Evolutionary conservation across 2,329 filamentous ascomycete species (phyloP), one percentile per base, ranked within the genome.

Genomic region (Gnomoniopsis smithogilvyi): DNA sequence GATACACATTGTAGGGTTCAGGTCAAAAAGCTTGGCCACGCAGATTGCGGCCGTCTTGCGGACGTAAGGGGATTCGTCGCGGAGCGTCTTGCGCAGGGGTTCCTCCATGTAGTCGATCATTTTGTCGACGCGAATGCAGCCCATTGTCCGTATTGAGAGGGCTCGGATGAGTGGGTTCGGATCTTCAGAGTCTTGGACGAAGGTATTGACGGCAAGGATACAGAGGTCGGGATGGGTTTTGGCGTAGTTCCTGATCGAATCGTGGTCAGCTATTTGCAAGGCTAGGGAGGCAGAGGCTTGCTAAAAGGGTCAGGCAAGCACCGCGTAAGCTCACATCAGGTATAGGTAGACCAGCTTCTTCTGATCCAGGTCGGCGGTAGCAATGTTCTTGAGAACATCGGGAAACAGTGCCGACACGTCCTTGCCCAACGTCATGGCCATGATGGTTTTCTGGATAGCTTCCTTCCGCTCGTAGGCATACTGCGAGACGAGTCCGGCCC

Each of bases 101-200:
- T 99, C 95, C 74, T 98, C 95, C 94, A 99, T 98, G 74, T 99
- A 99, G 72, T 99, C 95, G 65, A 98, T 92, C 92, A 99, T 99
- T 76, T 99, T 99, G 67, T 98, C 95, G 58, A 99, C 95, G 58
- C 95, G 83, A 68, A 99, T 98, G 71, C 95, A 98, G 45, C 95
- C 95, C 95, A 99, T 99, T 36, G 95, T 99, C 68, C 95, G 86
- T 73, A 99, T 96, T 57, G 95, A 95, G 54, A 99, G 83, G 53
- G 95, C 95, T 80, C 95, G 84, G 69, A 99, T 92, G 24, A 99
- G 84, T 15, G 95, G 95, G 70, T 99, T 99, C 47, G 95, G 95
- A 70, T 99, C 95, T 84, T 99, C 95, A 17, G 95, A 95, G 74
- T 99, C 95, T 82, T 99, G 95, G 6, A 98, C 95, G 70, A 99